Conservation (phyloP, 306 rosid genomes). For the Vigna nakashimae region DNA sequence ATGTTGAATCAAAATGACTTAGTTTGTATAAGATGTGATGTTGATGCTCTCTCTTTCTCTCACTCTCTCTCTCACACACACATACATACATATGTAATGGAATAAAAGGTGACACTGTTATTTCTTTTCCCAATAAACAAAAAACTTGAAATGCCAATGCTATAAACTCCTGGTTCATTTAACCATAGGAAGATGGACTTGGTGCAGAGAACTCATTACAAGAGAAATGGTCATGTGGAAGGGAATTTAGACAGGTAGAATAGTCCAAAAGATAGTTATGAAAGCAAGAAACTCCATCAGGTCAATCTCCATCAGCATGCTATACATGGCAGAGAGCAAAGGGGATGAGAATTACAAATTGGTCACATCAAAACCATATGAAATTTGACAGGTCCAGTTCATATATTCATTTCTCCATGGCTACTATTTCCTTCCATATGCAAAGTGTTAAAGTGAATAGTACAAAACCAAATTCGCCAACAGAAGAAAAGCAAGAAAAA, state of each 20-base stretch:
- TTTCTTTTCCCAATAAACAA: too few relatives aligned
- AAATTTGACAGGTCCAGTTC: slow-evolving; percentile 1
- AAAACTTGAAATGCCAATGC: too few relatives aligned
- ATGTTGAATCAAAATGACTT: too few relatives aligned
- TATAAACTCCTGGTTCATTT: too few relatives aligned
- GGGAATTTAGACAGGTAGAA: neutral
- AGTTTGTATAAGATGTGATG: too few relatives aligned
- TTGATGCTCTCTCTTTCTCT: too few relatives aligned
- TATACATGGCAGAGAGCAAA: neutral
- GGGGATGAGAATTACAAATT: neutral
- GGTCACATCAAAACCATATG: neutral
- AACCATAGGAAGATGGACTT: neutral
- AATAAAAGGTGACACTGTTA: too few relatives aligned
- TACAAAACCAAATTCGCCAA: neutral
- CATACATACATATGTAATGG: too few relatives aligned
- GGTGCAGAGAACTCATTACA: neutral
- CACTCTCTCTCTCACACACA: too few relatives aligned
- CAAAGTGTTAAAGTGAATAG: neutral
- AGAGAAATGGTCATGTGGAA: neutral
- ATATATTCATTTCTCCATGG: slow-evolving; percentile 10
- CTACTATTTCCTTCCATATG: slow-evolving; percentile 1
- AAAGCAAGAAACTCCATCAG: slow-evolving; percentile 4
- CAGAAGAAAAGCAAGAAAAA: neutral
- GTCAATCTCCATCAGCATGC: neutral
- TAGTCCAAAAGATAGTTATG: neutral